A percentile compares a stretch with the other conserved stretches of the same genome.
phyloP scores from a whole-genome alignment of 1,284 basidiomycete species.

The Inonotus hispidus region DNA sequence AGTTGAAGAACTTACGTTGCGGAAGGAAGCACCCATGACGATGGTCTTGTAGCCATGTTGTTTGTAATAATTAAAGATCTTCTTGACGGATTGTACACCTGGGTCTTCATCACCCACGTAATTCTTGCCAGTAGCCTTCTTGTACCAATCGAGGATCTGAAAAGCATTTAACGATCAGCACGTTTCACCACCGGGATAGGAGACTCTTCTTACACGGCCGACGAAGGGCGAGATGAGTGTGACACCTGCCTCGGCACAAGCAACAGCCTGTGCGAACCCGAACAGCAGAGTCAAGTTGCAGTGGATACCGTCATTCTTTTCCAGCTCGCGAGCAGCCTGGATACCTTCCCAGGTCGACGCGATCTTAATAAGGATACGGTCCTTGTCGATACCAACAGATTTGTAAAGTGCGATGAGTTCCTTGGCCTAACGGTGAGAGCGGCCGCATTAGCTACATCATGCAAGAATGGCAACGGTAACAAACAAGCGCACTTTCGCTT shows the following conservation, averaged over 20 bases:
- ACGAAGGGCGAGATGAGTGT: constrained; percentile 99
- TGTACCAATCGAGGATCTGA: constrained; percentile 95
- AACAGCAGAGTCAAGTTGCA: constrained; percentile 99
- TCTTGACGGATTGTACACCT: constrained; percentile 94
- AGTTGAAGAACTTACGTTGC: constrained; percentile 60
- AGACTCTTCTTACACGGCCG: constrained; percentile 68
- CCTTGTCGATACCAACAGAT: constrained; percentile 84
- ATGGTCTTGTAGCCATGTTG: constrained; percentile 98
- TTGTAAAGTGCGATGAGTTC: constrained; percentile 95
- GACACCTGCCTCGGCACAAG: constrained; percentile 95
- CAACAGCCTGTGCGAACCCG: constrained; percentile 97
- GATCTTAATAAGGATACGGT: constrained; percentile 97
- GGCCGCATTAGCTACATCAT: constrained; percentile 2
- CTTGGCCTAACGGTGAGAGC: constrained; percentile 55
- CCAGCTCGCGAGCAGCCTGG: constrained; percentile 95
- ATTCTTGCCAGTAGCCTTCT: constrained; percentile 80
- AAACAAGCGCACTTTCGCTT: constrained; percentile 58
- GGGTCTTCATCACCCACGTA: constrained; percentile 91
- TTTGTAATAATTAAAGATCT: constrained; percentile 99
- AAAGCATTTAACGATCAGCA: background rate
- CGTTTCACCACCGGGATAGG: background rate
- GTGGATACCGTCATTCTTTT: constrained; percentile 90
- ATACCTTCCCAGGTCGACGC: constrained; percentile 99
- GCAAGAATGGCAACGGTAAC: background rate
- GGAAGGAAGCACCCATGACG: constrained; percentile 99